Conservation (phyloP, 805 yeast species). For the Starmera amethionina region DNA sequence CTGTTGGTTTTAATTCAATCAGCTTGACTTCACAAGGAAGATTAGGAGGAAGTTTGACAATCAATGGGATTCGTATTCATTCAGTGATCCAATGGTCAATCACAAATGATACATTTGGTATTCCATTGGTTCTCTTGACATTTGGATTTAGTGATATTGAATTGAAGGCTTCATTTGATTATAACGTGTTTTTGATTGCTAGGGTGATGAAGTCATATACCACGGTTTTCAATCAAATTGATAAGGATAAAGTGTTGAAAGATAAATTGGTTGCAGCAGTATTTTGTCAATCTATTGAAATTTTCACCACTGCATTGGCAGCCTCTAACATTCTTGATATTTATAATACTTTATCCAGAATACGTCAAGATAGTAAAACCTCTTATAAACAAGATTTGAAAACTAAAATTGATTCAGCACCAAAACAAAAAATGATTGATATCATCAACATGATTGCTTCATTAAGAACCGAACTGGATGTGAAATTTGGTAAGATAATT, state of each 20-base stretch:
- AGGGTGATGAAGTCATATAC: conserved; percentile 37
- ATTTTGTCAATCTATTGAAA: conserved; percentile 39
- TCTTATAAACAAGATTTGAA: conserved; percentile 70
- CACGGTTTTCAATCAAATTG: conserved; percentile 62
- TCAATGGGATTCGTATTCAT: conserved; percentile 41
- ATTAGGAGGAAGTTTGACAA: conserved; percentile 56
- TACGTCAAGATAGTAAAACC: conserved; percentile 60
- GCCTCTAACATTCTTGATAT: conserved; percentile 80
- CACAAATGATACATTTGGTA: conserved; percentile 30
- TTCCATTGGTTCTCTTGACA: conserved; percentile 61
- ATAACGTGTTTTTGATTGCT: conserved; percentile 70
- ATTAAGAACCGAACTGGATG: conserved; percentile 60
- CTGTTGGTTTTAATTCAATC: conserved; percentile 46
- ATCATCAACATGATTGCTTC: conserved; percentile 21
- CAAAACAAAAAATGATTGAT: conserved; percentile 11
- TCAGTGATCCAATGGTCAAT: conserved; percentile 67
- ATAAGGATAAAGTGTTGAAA: conserved; percentile 30
- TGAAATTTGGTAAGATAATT: conserved; percentile 44
- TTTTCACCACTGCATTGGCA: conserved; percentile 74
- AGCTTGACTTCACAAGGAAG: conserved; percentile 61
- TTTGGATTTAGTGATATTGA: conserved; percentile 47
- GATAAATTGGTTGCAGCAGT: conserved; percentile 52
- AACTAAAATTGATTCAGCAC: conserved; percentile 26
- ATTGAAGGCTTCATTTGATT: conserved; percentile 66
- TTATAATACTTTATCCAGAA: conserved; percentile 55